Evolutionary conservation across 164 flowering plant genomes (phyloP), one percentile per base, ranked within the genome.

Genomic region (Cinnamomum chago): DNA sequence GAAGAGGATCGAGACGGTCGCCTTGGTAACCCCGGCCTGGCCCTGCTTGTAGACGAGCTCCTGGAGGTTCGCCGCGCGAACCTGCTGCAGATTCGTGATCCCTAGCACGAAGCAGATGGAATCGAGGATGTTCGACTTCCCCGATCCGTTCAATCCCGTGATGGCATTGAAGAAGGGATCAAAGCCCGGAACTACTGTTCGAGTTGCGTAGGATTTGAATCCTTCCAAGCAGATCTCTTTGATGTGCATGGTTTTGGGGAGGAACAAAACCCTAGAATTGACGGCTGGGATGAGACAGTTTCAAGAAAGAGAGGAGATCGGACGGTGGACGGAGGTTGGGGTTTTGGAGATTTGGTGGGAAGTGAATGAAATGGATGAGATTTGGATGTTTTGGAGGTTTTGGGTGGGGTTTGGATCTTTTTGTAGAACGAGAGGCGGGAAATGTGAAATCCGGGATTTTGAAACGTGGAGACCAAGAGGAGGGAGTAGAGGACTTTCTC

Each of bases 21-120:
- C 99, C 77, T 96, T 96, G 18, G 98, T 96, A 67, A 96, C 89
- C 18, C 99, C 99, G 55, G 99, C 99, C 80, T 96, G 98, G 2
- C 99, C 99, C 76, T 94, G 98, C 92, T 96, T 96, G 86, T 96
- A 94, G 27, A 96, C 99, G 15, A 96, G 89, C 88, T 96, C 98
- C 84, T 96, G 99, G n/a, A 96, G 86, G 81, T 94, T 92, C 0
- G 99, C 80, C 73, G 98, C 99, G 23, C 98, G 83, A 68, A 96
- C 99, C 79, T 96, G 99, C 84, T 92, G 98, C 86, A 94, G 82
- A 77, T 96, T 96, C 28, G 98, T 94, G 72, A 96, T 96, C 1
- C 99, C 99, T 76, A 96, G 72, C 2, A 96, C 99, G 62, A 94
- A 94, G 81, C 98, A 96, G 23, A 96, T 94, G 3, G 99, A 96